Conservation (phyloP, 305 asterid species). For the Fraxinus xanthoxyloides region DNA sequence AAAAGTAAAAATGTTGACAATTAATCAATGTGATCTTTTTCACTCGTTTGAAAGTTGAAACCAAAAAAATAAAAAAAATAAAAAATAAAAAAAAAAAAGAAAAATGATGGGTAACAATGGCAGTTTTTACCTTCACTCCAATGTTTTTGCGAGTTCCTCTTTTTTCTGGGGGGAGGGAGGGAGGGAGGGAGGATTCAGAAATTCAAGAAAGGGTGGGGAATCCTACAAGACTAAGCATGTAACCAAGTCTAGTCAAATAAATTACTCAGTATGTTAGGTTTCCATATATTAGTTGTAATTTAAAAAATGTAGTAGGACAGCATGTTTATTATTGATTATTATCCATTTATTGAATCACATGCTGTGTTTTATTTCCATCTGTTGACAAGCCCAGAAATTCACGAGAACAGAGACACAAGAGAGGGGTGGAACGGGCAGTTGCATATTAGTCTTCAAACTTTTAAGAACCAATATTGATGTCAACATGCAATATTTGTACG, state of each 20-base stretch:
- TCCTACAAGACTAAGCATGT: not conserved
- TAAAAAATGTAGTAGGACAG: not conserved
- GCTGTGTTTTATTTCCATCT: not conserved
- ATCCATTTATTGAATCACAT: not conserved
- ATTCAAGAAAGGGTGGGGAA: not conserved
- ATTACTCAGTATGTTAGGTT: not conserved
- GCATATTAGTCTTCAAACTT: slow-evolving; percentile 3
- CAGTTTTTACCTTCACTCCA: not conserved
- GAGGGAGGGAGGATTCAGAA: not conserved
- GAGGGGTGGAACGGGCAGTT: not conserved
- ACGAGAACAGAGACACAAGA: not conserved
- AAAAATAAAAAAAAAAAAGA: not conserved
- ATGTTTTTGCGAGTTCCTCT: too few species aligned
- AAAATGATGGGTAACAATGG: not conserved
- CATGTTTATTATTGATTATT: not conserved
- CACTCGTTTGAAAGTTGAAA: not conserved
- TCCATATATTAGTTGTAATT: not conserved
- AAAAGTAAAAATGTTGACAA: not conserved
- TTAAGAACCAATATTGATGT: not conserved
- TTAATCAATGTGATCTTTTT: not conserved
- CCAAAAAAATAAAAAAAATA: not conserved
- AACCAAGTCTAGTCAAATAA: not conserved
- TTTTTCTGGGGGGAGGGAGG: not conserved
- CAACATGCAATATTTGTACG: slow-evolving; percentile 1
- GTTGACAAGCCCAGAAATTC: not conserved